Percentiles rank a stretch among this genome's conserved stretches.
These are phyloP conservation scores for Cryptococcus sp. DNA, from an alignment of 1,284 basidiomycete species.

Conservation along the genomic window DNA sequence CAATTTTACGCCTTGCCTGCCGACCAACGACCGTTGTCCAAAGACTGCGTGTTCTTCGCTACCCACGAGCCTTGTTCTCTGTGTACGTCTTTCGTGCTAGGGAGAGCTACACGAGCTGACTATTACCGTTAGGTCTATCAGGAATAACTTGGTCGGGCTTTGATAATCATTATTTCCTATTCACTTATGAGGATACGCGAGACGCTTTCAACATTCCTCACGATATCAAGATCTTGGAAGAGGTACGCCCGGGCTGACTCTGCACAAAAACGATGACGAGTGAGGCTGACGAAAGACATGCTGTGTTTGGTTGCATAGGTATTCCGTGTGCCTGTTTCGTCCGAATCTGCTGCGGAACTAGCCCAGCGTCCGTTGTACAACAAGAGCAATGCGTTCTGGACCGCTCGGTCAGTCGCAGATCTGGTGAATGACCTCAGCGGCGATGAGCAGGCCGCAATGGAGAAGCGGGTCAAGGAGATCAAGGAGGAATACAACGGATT, in stretches of 20 bases:
- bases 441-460: conserved; percentile 12
- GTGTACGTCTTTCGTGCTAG: conserved; percentile 20
- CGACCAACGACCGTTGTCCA: conserved; percentile 17
- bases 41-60: conserved; percentile 37
- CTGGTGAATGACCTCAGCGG: conserved; percentile 18
- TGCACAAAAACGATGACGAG: background rate
- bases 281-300: background rate
- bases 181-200: conserved; percentile 36
- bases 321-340: conserved; percentile 22
- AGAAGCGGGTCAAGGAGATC: conserved; percentile 16
- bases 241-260: conserved; percentile 11
- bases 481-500: conserved; percentile 20
- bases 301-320: conserved; percentile 16
- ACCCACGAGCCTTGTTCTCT: conserved; percentile 41
- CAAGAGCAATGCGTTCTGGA: conserved; percentile 31
- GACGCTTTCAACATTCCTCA: conserved; percentile 35
- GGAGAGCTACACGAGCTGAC: background rate
- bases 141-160: conserved; percentile 40
- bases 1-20: conserved; percentile 29
- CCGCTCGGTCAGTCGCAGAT: conserved; percentile 20
- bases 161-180: conserved; percentile 35
- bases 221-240: conserved; percentile 35
- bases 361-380: conserved; percentile 30
- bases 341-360: conserved; percentile 16
- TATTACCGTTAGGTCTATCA: conserved; percentile 23